Evolutionary conservation across 208 protist genomes (phyloP), one percentile per base, ranked within the genome.

Genomic region (Acanthamoeba royreba): DNA sequence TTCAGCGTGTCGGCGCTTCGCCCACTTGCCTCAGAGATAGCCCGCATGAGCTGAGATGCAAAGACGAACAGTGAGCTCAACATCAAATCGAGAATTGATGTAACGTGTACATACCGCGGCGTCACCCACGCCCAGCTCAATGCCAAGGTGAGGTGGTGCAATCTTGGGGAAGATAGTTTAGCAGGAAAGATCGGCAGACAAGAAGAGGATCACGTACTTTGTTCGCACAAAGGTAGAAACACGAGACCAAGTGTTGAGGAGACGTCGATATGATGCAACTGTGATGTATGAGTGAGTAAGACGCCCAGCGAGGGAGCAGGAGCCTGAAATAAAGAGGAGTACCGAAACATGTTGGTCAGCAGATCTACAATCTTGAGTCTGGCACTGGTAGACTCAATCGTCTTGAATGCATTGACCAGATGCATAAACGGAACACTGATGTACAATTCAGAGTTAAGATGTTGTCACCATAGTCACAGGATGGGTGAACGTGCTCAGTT

Each of bases 351-450:
- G 81, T 89, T 63, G 81, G 49, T 66, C 45, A 89, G 43, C 2
- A 89, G 31, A 13, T 89, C 81, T 0, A 89, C 81, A 3, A 89
- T 89, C 35, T 89, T 55, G 9, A 89, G 46, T 5, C 81, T 43
- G 13, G 47, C 81, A 28, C 45, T 89, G 7, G 52, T 89, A 1
- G 22, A 40, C 31, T 89, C 81, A 22, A 89, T 49, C 25, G 31
- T 89, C 19, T 31, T 63, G 52, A 89, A 89, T 3, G 49, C 45
- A 31, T 63, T 63, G 15, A 63, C 81, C 7, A 89, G 17, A 35
- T 89, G 81, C 81, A 89, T 45, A 40, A 89, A 89, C 13, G 81
- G 81, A 1, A 89, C 81, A 89, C 81, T 83, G 49, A n/a, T 58
- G 49, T 58, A 25, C 4, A n/a, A n/a, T n/a, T 25, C 28, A 11